Conservation (phyloP, 2,329 filamentous ascomycete genomes). For the Phialocephala subalpina region DNA sequence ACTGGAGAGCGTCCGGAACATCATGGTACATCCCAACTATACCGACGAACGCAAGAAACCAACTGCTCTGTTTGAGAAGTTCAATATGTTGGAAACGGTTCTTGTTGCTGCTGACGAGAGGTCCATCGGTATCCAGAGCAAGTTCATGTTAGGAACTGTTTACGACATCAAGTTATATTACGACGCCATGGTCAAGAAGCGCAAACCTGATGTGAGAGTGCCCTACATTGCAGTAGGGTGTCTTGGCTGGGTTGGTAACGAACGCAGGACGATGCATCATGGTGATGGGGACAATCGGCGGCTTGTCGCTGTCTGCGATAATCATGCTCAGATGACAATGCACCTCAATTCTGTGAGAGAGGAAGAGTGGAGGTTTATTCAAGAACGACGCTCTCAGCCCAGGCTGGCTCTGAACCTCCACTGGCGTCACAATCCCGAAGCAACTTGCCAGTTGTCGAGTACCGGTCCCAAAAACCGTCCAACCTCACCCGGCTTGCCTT, state of each 20-base stretch:
- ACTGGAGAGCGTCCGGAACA: slow-evolving; percentile 25
- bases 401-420: slow-evolving; percentile 19
- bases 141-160: slow-evolving; percentile 32
- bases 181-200: slow-evolving; percentile 12
- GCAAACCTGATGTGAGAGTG: slow-evolving; percentile 12
- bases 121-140: slow-evolving; percentile 33
- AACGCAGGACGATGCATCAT: slow-evolving; percentile 30
- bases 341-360: slow-evolving; percentile 27
- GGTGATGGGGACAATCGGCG: slow-evolving; percentile 30
- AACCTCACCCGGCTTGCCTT: not conserved
- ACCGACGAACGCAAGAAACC: slow-evolving; percentile 29
- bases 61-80: slow-evolving; percentile 24
- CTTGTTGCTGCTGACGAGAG: slow-evolving; percentile 37
- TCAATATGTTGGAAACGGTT: slow-evolving; percentile 24
- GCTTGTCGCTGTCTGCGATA: slow-evolving; percentile 32
- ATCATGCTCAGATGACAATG: slow-evolving; percentile 29
- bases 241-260: slow-evolving; percentile 33
- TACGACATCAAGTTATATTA: slow-evolving; percentile 37
- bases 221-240: slow-evolving; percentile 36
- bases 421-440: not conserved
- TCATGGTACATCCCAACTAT: slow-evolving; percentile 39
- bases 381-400: slow-evolving; percentile 18
- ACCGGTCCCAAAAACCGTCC: not conserved
- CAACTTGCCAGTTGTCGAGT: not conserved
- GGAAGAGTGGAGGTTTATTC: slow-evolving; percentile 33